Percentiles rank a stretch among this genome's conserved stretches.
phyloP scores from a whole-genome alignment of 2,329 filamentous ascomycete genomes.

The Fusarium buxicola region DNA sequence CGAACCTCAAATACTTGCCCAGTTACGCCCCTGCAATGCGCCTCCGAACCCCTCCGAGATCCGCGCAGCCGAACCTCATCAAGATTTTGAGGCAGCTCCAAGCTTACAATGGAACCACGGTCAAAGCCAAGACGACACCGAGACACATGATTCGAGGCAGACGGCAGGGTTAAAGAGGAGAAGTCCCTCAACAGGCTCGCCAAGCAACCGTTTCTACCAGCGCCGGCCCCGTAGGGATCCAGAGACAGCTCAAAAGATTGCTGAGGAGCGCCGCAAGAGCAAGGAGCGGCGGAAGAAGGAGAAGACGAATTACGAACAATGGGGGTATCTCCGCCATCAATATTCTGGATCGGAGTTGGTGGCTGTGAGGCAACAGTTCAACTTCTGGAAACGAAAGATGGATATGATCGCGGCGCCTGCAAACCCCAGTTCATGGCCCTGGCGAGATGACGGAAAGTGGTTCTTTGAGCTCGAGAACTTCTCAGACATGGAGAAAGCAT shows the following conservation, averaged over 20 bases:
- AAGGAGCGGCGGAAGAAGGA: conserved; percentile 13
- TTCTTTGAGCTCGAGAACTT: conserved; percentile 47
- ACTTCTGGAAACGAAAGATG: conserved; percentile 48
- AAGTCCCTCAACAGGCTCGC: background rate
- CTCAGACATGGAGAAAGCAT: conserved; percentile 50
- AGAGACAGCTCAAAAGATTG: conserved; percentile 8
- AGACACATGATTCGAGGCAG: background rate
- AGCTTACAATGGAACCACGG: background rate
- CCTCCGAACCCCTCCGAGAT: conserved; percentile 12
- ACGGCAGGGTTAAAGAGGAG: background rate
- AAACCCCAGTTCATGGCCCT: conserved; percentile 39
- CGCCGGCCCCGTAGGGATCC: conserved; percentile 2
- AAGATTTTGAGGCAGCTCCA: background rate
- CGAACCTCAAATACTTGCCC: conserved; percentile 31
- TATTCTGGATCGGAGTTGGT: conserved; percentile 38
- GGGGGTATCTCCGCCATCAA: conserved; percentile 50
- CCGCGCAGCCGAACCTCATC: background rate
- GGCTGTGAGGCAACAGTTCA: conserved; percentile 41
- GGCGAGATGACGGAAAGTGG: conserved; percentile 45
- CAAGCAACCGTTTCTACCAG: background rate
- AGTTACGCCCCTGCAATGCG: conserved; percentile 27
- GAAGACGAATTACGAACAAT: conserved; percentile 43
- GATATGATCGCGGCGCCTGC: conserved; percentile 32
- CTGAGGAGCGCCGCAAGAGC: conserved; percentile 7
- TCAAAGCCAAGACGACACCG: background rate